phyloP scores from a whole-genome alignment of 345 rosid species.

The Gossypium australe region DNA sequence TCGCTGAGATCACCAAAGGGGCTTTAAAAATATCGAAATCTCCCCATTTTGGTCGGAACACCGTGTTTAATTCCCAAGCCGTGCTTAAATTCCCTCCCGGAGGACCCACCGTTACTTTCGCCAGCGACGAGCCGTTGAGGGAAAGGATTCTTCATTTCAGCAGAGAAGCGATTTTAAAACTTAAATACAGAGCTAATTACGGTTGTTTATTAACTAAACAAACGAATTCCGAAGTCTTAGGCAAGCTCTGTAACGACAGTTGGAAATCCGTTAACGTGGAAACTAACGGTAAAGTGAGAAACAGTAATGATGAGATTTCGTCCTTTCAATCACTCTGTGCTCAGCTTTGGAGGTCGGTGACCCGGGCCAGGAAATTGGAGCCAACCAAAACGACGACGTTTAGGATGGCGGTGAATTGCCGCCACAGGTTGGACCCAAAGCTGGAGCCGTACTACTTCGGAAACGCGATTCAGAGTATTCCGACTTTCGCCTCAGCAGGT shows the following conservation, averaged over 20 bases:
- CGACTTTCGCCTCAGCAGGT: constrained; percentile 47
- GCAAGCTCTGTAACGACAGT: constrained; percentile 50
- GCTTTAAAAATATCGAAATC: constrained; percentile 48
- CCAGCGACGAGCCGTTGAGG: constrained; percentile 63
- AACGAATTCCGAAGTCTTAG: constrained; percentile 34
- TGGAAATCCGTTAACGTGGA: constrained; percentile 44
- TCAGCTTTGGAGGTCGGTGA: constrained; percentile 81
- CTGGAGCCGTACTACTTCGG: constrained; percentile 77
- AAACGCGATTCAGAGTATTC: constrained; percentile 94
- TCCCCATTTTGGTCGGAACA: constrained; percentile 60
- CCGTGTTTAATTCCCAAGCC: constrained; percentile 54
- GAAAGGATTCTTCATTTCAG: constrained; percentile 84
- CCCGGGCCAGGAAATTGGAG: constrained; percentile 69
- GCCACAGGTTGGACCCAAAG: constrained; percentile 78
- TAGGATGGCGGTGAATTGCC: constrained; percentile 92
- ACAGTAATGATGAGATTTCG: constrained; percentile 50
- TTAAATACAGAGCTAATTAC: constrained; percentile 54
- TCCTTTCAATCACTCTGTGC: constrained; percentile 88
- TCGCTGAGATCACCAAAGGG: constrained; percentile 70
- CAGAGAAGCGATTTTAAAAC: constrained; percentile 58
- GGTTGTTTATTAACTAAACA: constrained; percentile 1
- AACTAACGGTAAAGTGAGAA: constrained; percentile 30
- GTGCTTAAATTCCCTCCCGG: constrained; percentile 68
- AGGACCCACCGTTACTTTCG: constrained; percentile 69
- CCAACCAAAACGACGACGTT: constrained; percentile 63